Conservation (phyloP, 139 green algal species). For the Bryopsis sp. region DNA sequence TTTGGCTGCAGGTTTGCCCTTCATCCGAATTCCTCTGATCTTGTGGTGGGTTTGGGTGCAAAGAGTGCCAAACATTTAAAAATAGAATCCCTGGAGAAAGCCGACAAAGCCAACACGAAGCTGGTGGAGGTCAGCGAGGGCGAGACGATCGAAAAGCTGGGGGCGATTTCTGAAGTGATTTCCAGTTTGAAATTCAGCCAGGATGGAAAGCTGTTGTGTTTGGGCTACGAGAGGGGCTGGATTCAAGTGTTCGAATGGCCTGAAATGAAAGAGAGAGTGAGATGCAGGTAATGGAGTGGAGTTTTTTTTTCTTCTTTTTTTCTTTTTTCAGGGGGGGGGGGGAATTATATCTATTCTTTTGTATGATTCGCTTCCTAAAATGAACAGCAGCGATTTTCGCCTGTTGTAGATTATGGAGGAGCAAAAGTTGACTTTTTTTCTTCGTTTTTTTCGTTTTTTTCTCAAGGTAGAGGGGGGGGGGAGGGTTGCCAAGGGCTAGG, state of each 20-base stretch:
- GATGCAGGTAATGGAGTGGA: slow-evolving; percentile 9
- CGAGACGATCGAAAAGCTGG: not conserved
- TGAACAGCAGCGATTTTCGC: not conserved
- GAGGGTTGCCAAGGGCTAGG: too few relatives aligned
- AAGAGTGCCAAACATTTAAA: slow-evolving; percentile 7
- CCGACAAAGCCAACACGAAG: too few relatives aligned
- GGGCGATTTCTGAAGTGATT: slow-evolving; percentile 5
- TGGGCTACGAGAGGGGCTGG: slow-evolving; percentile 1
- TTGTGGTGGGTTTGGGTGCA: not conserved
- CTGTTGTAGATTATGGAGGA: not conserved
- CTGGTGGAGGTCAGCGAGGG: not conserved
- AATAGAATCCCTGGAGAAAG: too few relatives aligned
- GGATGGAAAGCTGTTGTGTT: slow-evolving; percentile 13
- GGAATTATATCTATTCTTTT: not conserved
- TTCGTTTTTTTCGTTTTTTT: not conserved
- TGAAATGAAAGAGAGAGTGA: slow-evolving; percentile 15
- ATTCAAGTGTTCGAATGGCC: slow-evolving; percentile 16
- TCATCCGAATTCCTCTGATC: not conserved
- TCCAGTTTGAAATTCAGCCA: slow-evolving; percentile 2
- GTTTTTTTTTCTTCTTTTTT: not conserved
- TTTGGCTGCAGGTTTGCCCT: not conserved
- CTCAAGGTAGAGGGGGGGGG: not conserved
- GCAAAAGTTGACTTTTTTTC: not conserved
- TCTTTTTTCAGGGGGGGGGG: not conserved
- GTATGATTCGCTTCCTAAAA: not conserved